phyloP scores from a whole-genome alignment of 257 asterid genomes.

The Nemophila menziesii region DNA sequence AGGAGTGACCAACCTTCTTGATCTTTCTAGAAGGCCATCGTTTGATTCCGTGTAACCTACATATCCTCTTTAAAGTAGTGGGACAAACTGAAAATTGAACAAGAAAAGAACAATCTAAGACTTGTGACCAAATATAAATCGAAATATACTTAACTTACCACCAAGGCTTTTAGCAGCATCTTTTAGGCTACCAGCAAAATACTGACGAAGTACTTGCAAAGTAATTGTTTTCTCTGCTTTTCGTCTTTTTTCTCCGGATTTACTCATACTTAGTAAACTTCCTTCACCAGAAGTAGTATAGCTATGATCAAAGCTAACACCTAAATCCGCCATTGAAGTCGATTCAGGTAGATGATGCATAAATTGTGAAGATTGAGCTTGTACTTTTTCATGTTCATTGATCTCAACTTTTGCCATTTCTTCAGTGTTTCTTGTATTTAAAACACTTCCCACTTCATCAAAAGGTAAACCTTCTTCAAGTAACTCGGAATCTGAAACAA shows the following conservation, averaged over 20 bases:
- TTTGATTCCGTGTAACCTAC: conserved; percentile 82
- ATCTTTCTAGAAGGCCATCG: conserved; percentile 97
- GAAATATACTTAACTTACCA: conserved; percentile 35
- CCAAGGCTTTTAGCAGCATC: conserved; percentile 91
- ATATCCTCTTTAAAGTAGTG: conserved; percentile 93
- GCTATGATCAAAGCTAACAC: conserved; percentile 19
- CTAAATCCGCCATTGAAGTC: conserved; percentile 26
- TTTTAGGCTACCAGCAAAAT: conserved; percentile 92
- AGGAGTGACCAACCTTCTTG: conserved; percentile 88
- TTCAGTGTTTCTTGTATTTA: conserved; percentile 13
- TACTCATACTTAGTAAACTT: conserved; percentile 21
- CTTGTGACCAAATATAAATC: neutral
- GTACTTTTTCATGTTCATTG: conserved; percentile 6
- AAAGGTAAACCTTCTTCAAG: conserved; percentile 34
- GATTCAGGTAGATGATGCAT: conserved; percentile 22
- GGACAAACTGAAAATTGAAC: conserved; percentile 60
- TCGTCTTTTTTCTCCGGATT: conserved; percentile 46
- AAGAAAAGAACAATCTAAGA: neutral
- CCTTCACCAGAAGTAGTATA: conserved; percentile 31
- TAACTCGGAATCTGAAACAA: conserved; percentile 60
- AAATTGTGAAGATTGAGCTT: conserved; percentile 14
- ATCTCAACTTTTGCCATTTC: conserved; percentile 14
- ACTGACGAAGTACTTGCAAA: conserved; percentile 69
- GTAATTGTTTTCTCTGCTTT: conserved; percentile 71
- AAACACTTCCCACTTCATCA: conserved; percentile 8